Percentiles rank a stretch among this genome's conserved stretches.
Evolutionary conservation across 176 grass and related monocot genomes (phyloP).

Genomic region (Cocos nucifera): DNA sequence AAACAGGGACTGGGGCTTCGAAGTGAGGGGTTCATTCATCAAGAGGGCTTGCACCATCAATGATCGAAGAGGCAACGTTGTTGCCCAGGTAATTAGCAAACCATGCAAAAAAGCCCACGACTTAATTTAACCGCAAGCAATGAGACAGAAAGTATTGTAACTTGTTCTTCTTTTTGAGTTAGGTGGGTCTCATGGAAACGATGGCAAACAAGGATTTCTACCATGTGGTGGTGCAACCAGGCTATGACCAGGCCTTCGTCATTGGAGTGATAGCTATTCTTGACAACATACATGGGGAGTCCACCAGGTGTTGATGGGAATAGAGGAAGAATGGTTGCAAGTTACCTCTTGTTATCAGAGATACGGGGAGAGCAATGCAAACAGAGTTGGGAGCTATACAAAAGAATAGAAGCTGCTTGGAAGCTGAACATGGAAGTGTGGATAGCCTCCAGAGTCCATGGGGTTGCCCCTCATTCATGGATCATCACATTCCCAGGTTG

Average conservation of each 20-base stretch:
- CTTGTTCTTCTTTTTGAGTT: neutral
- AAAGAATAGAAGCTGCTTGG: no score
- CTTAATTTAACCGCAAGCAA: neutral
- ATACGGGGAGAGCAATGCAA: no score
- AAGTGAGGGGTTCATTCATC: conserved; percentile 61
- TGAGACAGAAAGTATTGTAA: no score
- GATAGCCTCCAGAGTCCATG: no score
- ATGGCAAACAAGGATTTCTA: conserved; percentile 65
- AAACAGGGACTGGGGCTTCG: conserved; percentile 56
- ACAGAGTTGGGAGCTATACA: no score
- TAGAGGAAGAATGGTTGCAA: neutral
- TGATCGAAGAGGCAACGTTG: conserved; percentile 41
- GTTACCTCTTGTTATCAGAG: no score
- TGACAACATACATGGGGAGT: conserved; percentile 82
- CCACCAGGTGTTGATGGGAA: conserved; percentile 56
- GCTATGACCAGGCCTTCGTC: conserved; percentile 86
- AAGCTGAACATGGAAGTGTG: no score
- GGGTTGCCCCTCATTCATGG: no score
- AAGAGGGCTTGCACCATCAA: conserved; percentile 61
- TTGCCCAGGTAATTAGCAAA: conserved; percentile 51
- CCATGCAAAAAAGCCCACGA: neutral
- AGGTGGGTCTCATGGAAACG: conserved; percentile 70
- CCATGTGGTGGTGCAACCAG: conserved; percentile 72
- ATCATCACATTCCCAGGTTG: no score
- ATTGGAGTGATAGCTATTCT: conserved; percentile 68